A percentile compares a stretch with the other conserved stretches of the same genome.
Evolutionary conservation across 106 monocot genomes (phyloP).

Genomic region (Narthecium ossifragum): DNA sequence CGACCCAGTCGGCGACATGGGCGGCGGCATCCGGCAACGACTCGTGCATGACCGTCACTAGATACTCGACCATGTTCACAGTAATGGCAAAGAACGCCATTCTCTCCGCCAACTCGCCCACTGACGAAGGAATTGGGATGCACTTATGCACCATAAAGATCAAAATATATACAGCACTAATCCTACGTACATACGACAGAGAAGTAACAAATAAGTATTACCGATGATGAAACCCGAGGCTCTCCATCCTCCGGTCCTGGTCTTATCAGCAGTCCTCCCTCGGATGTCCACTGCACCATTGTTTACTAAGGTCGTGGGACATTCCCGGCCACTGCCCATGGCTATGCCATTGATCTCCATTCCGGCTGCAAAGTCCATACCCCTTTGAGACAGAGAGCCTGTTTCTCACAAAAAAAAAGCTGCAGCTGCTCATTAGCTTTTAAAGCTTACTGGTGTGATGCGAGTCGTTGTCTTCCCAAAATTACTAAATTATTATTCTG

Average conservation of each 20-base stretch:
- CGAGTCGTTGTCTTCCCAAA: too few relatives aligned
- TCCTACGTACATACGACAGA: background rate
- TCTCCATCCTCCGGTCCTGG: background rate
- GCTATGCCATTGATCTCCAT: too few relatives aligned
- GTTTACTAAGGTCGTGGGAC: background rate
- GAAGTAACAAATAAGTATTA: background rate
- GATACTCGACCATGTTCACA: constrained; percentile 66
- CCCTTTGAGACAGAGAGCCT: too few relatives aligned
- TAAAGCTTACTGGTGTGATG: too few relatives aligned
- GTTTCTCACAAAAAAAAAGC: too few relatives aligned
- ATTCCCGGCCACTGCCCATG: too few relatives aligned
- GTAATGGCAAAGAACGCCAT: constrained; percentile 51
- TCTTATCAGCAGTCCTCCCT: too few relatives aligned
- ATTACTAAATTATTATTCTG: too few relatives aligned
- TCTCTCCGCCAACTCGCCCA: constrained; percentile 49
- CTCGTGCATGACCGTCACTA: constrained; percentile 59
- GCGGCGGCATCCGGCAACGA: constrained; percentile 63
- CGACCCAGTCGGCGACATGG: constrained; percentile 56
- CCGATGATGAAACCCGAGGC: constrained; percentile 1
- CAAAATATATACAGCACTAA: background rate
- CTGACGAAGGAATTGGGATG: constrained; percentile 10
- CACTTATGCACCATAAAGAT: background rate
- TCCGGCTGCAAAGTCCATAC: too few relatives aligned
- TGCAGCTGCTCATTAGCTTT: too few relatives aligned
- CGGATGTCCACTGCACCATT: constrained; percentile 4